Base-by-base conservation (phyloP, 495 filamentous ascomycete species). In the Lasiosphaeria hispida region DNA sequence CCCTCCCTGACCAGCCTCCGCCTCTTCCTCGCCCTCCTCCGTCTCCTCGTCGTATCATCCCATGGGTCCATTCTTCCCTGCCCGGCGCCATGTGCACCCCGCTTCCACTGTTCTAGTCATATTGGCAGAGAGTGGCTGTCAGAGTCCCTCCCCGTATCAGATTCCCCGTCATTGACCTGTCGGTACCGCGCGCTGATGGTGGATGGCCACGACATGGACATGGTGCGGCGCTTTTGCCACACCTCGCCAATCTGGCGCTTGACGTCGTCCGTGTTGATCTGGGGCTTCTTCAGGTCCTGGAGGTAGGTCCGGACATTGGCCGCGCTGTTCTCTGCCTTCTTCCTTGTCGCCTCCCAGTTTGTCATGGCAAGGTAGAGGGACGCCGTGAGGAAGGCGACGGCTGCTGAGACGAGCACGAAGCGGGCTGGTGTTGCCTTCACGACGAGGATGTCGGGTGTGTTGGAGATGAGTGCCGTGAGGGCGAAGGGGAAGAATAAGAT, bases 401-500 rank as follows among this genome's bases (percentile, higher is more conserved):
- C 35, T 15, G 35, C 19, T 3, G 49, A 38, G 4, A 10, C 19
- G 35, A 19, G 13, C 49, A 37, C n/a, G 35, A 38, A 52, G 35
- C 49, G 49, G 15, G 35, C 18, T 33, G 49, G 49, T 8, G 33
- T 52, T 3, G 35, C 14, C 14, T 52, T 11, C 17, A 52, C 35
- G 11, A 52, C 49, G 8, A 52, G 10, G 10, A 52, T 52, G 34
- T 52, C 49, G 6, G 49, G 49, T 34, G 30, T 35, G n/a, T 19
- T 52, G 15, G 49, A 52, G 49, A 52, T 37, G 13, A 52, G 49
- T 2, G 49, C 49, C 34, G 39, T 39, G 7, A 52, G 35, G 33
- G 33, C 34, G 15, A 52, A 39, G 1, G 49, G 35, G 19, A 52
- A 35, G 49, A 52, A 38, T 6, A 35, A 15, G n/a, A 52, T 10